phyloP scores from a whole-genome alignment of 345 rosid species.

The Anastatica hierochuntica region DNA sequence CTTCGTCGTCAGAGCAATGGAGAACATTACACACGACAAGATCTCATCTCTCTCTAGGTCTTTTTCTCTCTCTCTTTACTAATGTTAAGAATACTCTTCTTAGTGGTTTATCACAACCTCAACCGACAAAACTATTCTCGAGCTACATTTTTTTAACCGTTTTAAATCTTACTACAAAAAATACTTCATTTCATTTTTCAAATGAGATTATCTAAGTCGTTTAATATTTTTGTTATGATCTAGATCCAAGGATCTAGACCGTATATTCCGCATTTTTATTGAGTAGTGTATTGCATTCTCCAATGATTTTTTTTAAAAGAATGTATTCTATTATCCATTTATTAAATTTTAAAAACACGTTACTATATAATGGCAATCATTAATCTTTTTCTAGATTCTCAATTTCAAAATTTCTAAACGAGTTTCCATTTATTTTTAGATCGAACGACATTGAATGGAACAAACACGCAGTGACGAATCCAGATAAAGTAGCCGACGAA shows the following conservation, averaged over 20 bases:
- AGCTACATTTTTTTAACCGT: not conserved
- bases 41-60: slow-evolving; percentile 24
- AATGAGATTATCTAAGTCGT: slow-evolving; percentile 48
- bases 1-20: slow-evolving; percentile 26
- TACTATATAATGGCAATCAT: slow-evolving; percentile 7
- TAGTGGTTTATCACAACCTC: too few relatives aligned
- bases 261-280: slow-evolving; percentile 40
- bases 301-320: too few relatives aligned
- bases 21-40: slow-evolving; percentile 9
- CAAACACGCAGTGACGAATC: slow-evolving; percentile 61
- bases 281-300: slow-evolving; percentile 26
- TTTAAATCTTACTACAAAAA: not conserved
- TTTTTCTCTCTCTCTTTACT: slow-evolving; percentile 4
- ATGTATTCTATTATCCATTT: too few relatives aligned
- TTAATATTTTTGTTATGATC: slow-evolving; percentile 28
- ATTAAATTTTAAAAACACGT: too few relatives aligned
- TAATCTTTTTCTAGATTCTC: slow-evolving; percentile 9
- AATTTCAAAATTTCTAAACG: too few relatives aligned
- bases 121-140: too few relatives aligned
- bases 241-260: slow-evolving; percentile 53
- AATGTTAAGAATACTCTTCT: too few relatives aligned
- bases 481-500: slow-evolving; percentile 62
- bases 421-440: slow-evolving; percentile 10
- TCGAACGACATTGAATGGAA: slow-evolving; percentile 33
- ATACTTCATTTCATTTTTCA: not conserved